phyloP scores from a whole-genome alignment of 805 yeast species.

The Hanseniaspora meyeri region DNA sequence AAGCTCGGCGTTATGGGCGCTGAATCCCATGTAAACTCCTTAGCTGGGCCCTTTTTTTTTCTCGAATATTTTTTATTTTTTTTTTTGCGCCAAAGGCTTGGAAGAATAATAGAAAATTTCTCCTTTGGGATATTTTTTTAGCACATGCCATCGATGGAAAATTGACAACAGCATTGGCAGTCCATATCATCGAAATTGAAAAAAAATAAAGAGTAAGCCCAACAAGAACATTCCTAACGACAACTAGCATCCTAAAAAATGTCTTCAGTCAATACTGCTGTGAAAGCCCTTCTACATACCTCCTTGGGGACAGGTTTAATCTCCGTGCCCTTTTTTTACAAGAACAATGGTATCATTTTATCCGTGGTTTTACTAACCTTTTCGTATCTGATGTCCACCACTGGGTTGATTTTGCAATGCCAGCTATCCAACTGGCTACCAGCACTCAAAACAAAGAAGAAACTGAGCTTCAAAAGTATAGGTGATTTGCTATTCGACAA shows the following conservation, averaged over 20 bases:
- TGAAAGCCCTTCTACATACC: constrained; percentile 27
- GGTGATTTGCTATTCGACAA: constrained; percentile 53
- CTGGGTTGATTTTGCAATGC: constrained; percentile 6
- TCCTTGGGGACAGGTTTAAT: constrained; percentile 52
- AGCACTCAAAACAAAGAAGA: constrained; percentile 48
- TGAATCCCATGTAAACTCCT: too few species aligned
- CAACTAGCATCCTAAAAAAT: background rate
- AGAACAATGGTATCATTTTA: constrained; percentile 25
- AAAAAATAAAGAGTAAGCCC: too few species aligned
- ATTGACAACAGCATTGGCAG: too few species aligned
- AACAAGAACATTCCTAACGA: too few species aligned
- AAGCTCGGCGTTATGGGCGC: too few species aligned
- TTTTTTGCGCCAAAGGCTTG: too few species aligned
- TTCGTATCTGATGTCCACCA: constrained; percentile 19
- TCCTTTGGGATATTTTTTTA: too few species aligned
- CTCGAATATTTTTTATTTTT: too few species aligned
- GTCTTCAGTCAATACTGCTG: constrained; percentile 22
- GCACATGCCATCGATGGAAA: too few species aligned
- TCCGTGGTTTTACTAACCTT: constrained; percentile 22
- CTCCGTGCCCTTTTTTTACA: constrained; percentile 62
- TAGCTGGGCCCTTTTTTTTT: too few species aligned
- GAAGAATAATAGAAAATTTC: too few species aligned
- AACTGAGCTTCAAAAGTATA: constrained; percentile 41
- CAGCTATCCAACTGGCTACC: constrained; percentile 34
- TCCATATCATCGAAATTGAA: too few species aligned